Base-by-base conservation (phyloP, 805 yeast genomes). In the Schwanniomyces yamadae region DNA sequence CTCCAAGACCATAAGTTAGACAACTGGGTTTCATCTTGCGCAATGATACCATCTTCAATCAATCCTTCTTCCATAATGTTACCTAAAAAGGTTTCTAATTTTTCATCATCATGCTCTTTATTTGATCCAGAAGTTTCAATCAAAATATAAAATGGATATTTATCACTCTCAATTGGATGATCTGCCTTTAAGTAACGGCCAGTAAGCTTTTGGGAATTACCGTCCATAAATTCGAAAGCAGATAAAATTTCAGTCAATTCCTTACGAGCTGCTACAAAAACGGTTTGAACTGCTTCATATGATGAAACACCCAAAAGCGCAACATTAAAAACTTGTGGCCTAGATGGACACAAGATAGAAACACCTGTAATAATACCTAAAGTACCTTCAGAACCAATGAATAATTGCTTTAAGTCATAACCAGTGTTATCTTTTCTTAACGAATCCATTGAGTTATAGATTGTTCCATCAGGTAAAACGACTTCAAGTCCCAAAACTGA, bases 121-220 rank as follows among this genome's bases (percentile, higher is more conserved):
- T 84, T 85, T 4, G 97, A 88, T 6, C 99, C 99, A n/a, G 93
- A 80, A 9, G 96, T 91, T 69, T 93, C 99, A 49, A 93, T 88
- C 42, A 93, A 71, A 2, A 93, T 81, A 57, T 88, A 91, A 58
- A 89, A 93, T 35, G 96, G 95, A 62, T 85, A 82, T 41, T 81
- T 80, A 12, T 61, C 70, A 16, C 76, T 78, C 48, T 84, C 93
- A 35, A 93, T 77, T 5, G 99, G 99, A 54, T 85, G 89, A 9
- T 73, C 67, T 15, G 64, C 47, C 37, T 77, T 73, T 45, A 83
- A 64, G 56, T 83, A 80, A 39, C 72, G 61, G 19, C 73, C 74
- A n/a, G 88, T 78, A 42, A 86, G 66, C 26, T 65, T 48, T 64
- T 77, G 95, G 20, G 83, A 80, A 45, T 70, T 77, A 18, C 70